Percentiles rank a stretch among this genome's conserved stretches.
These are phyloP conservation scores for Nothopassalora personata DNA, from an alignment of 2,329 filamentous ascomycete genomes.

Conservation along the genomic window DNA sequence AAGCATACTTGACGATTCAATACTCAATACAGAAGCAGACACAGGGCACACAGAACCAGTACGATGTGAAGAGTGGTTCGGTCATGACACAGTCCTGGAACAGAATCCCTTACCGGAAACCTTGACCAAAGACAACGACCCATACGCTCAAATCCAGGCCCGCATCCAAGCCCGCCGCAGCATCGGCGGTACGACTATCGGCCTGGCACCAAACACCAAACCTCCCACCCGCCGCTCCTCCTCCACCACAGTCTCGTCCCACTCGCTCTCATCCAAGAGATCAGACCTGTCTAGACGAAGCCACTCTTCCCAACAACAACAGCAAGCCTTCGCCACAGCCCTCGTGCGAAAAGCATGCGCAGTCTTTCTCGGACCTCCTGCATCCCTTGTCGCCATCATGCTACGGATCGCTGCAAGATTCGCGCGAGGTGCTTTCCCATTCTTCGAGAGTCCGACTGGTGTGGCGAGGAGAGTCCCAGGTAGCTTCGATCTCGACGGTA, in stretches of 20 bases:
- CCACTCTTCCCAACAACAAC: constrained; percentile 10
- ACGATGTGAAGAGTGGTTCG: not conserved
- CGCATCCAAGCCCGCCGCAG: constrained; percentile 32
- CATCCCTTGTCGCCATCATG: constrained; percentile 72
- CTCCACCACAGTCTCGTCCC: constrained; percentile 22
- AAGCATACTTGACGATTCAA: not conserved
- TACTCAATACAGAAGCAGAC: not conserved
- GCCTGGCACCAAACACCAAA: constrained; percentile 35
- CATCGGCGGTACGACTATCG: constrained; percentile 26
- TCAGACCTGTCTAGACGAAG: constrained; percentile 11
- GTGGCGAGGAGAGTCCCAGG: constrained; percentile 56
- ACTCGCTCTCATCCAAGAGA: constrained; percentile 12
- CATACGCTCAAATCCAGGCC: constrained; percentile 32
- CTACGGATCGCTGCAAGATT: constrained; percentile 75
- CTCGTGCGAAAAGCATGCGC: constrained; percentile 73
- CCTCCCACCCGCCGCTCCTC: constrained; percentile 38
- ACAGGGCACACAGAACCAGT: not conserved
- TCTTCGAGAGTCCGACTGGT: constrained; percentile 27
- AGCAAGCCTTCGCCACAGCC: constrained; percentile 31
- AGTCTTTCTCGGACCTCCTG: constrained; percentile 73
- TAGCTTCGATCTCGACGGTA: constrained; percentile 51
- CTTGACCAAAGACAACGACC: constrained; percentile 18
- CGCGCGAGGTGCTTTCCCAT: constrained; percentile 42
- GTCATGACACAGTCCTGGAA: not conserved
- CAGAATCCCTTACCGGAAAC: not conserved